These are phyloP conservation scores for Rhododendron ovatum DNA, from an alignment of 148 eudicot genomes.

Conservation along the genomic window DNA sequence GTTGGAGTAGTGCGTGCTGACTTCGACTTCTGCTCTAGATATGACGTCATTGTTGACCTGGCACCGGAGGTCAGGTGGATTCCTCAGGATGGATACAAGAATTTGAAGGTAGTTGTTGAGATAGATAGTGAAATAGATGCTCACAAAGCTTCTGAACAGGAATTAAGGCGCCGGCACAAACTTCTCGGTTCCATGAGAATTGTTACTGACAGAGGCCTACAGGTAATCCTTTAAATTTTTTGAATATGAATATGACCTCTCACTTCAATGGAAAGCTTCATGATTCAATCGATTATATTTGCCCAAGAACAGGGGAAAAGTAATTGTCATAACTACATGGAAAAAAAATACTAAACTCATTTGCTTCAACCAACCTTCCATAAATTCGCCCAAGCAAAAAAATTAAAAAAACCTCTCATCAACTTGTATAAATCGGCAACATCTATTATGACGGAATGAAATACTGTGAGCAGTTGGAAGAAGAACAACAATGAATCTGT, in stretches of 20 bases:
- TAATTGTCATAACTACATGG: neutral
- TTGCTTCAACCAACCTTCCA: neutral
- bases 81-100: constrained; percentile 85
- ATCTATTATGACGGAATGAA: neutral
- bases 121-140: constrained; percentile 89
- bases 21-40: constrained; percentile 39
- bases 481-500: neutral
- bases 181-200: constrained; percentile 68
- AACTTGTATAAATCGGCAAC: neutral
- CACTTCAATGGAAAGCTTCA: neutral
- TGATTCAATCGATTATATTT: neutral
- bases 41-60: constrained; percentile 83
- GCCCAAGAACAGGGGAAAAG: neutral
- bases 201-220: constrained; percentile 82
- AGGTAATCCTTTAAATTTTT: constrained; percentile 39
- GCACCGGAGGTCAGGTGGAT: constrained; percentile 82
- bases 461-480: neutral
- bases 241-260: neutral
- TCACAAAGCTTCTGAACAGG: constrained; percentile 63
- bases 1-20: neutral
- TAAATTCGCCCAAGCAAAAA: neutral
- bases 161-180: constrained; percentile 76
- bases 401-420: neutral
- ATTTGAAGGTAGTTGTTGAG: constrained; percentile 79
- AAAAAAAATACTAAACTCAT: neutral